Conservation (phyloP, 495 filamentous ascomycete genomes). For the Penicillium fimorum region DNA sequence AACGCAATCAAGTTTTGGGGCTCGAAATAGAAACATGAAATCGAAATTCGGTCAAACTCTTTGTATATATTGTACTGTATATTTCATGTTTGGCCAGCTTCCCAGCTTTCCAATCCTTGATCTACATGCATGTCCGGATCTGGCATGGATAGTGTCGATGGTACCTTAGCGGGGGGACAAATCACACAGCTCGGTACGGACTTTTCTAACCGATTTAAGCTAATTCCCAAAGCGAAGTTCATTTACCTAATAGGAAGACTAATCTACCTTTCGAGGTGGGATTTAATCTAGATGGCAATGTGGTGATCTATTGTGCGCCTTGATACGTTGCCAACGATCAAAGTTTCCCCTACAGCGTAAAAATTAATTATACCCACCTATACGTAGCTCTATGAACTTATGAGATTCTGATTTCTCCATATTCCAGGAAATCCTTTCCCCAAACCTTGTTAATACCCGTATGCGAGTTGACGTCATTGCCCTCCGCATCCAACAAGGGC, state of each 20-base stretch:
- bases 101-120: not conserved
- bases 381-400: not conserved
- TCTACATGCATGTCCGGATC: not conserved
- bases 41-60: not conserved
- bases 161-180: not conserved
- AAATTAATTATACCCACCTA: not conserved
- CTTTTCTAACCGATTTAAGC: not conserved
- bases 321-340: not conserved
- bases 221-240: not conserved
- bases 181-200: not conserved
- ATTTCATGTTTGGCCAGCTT: not conserved
- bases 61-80: not conserved
- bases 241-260: too few relatives aligned
- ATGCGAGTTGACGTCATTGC: slow-evolving; percentile 28
- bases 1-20: not conserved
- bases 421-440: too few relatives aligned
- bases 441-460: not conserved
- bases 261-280: not conserved
- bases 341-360: not conserved
- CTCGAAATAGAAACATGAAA: not conserved
- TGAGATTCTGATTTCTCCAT: too few relatives aligned
- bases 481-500: slow-evolving; percentile 10
- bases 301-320: not conserved
- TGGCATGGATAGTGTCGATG: not conserved
- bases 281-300: not conserved